These are phyloP conservation scores for Shiraia sp. DNA, from an alignment of 2,329 filamentous ascomycete genomes.

Conservation along the genomic window DNA sequence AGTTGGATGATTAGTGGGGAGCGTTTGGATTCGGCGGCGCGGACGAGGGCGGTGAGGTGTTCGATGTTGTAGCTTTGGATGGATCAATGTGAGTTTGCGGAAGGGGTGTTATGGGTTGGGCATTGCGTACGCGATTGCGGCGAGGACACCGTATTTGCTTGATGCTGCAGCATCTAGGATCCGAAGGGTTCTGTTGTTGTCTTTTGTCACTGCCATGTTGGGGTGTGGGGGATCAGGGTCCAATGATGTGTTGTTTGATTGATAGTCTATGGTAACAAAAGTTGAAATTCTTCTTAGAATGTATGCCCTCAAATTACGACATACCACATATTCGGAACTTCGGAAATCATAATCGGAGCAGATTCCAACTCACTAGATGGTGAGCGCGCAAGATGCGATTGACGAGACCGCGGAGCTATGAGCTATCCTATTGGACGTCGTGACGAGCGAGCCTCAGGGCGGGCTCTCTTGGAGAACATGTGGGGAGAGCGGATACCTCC, in stretches of 20 bases:
- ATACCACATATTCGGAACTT: no score
- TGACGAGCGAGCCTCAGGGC: no score
- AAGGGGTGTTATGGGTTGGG: no score
- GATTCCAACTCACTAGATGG: no score
- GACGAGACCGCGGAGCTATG: no score
- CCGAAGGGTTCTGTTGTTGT: constrained; percentile 40
- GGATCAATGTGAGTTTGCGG: background rate
- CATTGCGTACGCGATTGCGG: constrained; percentile 41
- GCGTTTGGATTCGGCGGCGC: constrained; percentile 38
- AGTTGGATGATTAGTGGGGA: constrained; percentile 43
- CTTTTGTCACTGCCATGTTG: constrained; percentile 16
- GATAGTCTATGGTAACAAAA: background rate
- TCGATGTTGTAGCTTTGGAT: constrained; percentile 39
- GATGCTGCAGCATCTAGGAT: constrained; percentile 61
- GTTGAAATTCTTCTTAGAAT: no score
- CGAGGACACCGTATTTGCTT: constrained; percentile 63
- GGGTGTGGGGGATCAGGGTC: background rate
- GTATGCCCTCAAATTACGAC: no score
- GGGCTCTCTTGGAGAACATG: background rate
- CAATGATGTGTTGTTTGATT: background rate
- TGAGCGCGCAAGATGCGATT: no score
- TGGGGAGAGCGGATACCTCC: background rate
- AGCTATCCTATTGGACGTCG: no score
- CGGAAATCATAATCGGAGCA: no score
- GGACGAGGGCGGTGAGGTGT: constrained; percentile 39